Evolutionary conservation across 2,329 filamentous ascomycete genomes (phyloP).

Genomic region (Xylariaceae sp.): DNA sequence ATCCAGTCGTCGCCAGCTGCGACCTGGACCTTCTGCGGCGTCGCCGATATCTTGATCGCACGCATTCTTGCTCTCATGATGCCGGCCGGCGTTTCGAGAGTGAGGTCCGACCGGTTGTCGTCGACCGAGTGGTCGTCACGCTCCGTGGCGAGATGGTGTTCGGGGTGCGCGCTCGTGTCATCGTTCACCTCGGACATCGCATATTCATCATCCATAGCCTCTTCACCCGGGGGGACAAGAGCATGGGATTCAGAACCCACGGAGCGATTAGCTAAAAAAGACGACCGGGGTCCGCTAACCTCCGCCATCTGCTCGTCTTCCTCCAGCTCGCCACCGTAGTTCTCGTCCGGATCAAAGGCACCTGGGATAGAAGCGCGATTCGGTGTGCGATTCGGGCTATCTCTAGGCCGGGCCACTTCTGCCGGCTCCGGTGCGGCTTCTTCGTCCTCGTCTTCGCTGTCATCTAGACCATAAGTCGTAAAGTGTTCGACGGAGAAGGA

Average conservation of each 20-base stretch:
- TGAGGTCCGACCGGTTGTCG: slow-evolving; percentile 40
- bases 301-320: slow-evolving; percentile 38
- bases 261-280: slow-evolving; percentile 93
- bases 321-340: slow-evolving; percentile 41
- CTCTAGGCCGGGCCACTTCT: slow-evolving; percentile 24
- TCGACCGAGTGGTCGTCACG: slow-evolving; percentile 54
- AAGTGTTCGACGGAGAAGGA: slow-evolving; percentile 92
- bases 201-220: slow-evolving; percentile 70
- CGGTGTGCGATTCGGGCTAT: slow-evolving; percentile 52
- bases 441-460: slow-evolving; percentile 67
- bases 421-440: slow-evolving; percentile 46
- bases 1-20: slow-evolving; percentile 81
- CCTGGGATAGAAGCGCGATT: slow-evolving; percentile 61
- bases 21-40: slow-evolving; percentile 55
- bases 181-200: slow-evolving; percentile 65
- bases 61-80: slow-evolving; percentile 60
- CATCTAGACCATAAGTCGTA: slow-evolving; percentile 87
- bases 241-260: slow-evolving; percentile 68
- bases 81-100: slow-evolving; percentile 52
- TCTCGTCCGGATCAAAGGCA: slow-evolving; percentile 62
- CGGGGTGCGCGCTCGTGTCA: slow-evolving; percentile 72
- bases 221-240: slow-evolving; percentile 56
- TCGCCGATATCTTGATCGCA: slow-evolving; percentile 54
- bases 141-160: slow-evolving; percentile 72
- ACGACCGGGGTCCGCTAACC: slow-evolving; percentile 45